Percentiles rank a stretch among this genome's conserved stretches.
phyloP scores from a whole-genome alignment of 164 flowering plant genomes.

The Amborella trichopoda region DNA sequence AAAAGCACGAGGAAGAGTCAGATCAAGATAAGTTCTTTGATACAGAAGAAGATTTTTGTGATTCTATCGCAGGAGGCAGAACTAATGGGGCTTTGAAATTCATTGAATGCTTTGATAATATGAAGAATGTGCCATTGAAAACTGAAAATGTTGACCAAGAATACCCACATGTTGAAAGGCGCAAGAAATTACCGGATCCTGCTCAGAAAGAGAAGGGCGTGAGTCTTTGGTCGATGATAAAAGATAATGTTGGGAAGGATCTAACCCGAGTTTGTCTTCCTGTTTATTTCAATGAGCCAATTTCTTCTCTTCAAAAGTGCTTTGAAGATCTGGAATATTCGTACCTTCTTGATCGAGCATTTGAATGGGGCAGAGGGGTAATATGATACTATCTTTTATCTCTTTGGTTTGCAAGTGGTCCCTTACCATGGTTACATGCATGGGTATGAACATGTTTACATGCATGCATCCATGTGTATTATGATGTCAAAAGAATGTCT shows the following conservation, averaged over 20 bases:
- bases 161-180: constrained; percentile 36
- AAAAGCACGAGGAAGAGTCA: no score
- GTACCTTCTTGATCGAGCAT: constrained; percentile 72
- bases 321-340: constrained; percentile 90
- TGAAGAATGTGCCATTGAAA: no score
- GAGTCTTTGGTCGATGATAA: constrained; percentile 92
- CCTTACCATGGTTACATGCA: no score
- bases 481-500: no score
- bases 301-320: constrained; percentile 89
- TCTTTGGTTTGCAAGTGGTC: no score
- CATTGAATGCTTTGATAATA: no score
- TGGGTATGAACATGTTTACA: no score
- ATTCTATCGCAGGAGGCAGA: no score
- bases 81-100: no score
- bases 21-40: no score
- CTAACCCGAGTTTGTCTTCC: constrained; percentile 86
- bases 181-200: constrained; percentile 72
- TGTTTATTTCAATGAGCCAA: constrained; percentile 91
- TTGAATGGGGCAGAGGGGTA: constrained; percentile 65
- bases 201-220: constrained; percentile 85
- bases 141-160: constrained; percentile 6
- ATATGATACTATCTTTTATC: constrained; percentile 7
- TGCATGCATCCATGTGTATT: no score
- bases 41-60: no score
- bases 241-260: constrained; percentile 93